Conservation (phyloP, 345 rosid species). For the Brassica napus region Da-Ae NC_063450.1:43377001-43377500, state of each 20-base stretch:
- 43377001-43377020: not conserved
- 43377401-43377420: conserved; percentile 25
- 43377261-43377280: not conserved
- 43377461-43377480: conserved; percentile 31
- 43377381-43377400: conserved; percentile 25
- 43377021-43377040: not conserved
- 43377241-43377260: not conserved
- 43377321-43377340: conserved; percentile 1
- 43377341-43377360: conserved; percentile 21
- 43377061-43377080: not conserved
- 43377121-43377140: not conserved
- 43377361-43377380: not conserved
- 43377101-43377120: not conserved
- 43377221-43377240: not conserved
- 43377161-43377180: not conserved
- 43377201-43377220: not conserved
- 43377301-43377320: conserved; percentile 11
- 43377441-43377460: conserved; percentile 25
- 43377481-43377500: conserved; percentile 24
- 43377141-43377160: not conserved
- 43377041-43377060: not conserved
- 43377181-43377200: not conserved
- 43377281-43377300: conserved; percentile 10
- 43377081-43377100: not conserved
- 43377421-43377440: conserved; percentile 42